Percentiles rank a stretch among this genome's conserved stretches.
Conservation (phyloP, 345 rosid species). For the Pelargonium nanum region DNA sequence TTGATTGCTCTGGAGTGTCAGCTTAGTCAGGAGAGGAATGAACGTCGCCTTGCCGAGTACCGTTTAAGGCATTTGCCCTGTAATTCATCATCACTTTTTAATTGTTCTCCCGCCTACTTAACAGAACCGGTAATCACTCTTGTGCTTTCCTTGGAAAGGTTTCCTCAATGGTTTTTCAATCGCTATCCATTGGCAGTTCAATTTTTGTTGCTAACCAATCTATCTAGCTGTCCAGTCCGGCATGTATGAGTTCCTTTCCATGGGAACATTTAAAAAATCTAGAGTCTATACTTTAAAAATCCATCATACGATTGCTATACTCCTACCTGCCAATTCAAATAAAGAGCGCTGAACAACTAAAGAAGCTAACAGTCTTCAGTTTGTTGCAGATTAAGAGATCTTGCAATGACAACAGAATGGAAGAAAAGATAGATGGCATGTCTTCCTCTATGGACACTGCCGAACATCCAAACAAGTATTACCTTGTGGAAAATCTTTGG, state of each 20-base stretch:
- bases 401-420: slow-evolving; percentile 17
- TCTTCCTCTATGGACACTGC: slow-evolving; percentile 11
- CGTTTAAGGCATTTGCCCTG: slow-evolving; percentile 33
- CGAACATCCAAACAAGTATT: slow-evolving; percentile 12
- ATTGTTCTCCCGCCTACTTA: background rate
- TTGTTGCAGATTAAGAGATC: slow-evolving; percentile 20
- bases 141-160: background rate
- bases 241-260: no score
- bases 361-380: background rate
- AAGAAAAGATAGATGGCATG: slow-evolving; percentile 14
- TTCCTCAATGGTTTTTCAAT: background rate
- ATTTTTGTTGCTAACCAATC: no score
- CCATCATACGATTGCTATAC: background rate
- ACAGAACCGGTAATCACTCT: background rate
- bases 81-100: background rate
- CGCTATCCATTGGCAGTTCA: no score
- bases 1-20: slow-evolving; percentile 79
- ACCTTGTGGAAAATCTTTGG: slow-evolving; percentile 36
- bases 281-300: no score
- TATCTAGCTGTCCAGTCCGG: no score
- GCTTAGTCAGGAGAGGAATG: slow-evolving; percentile 88
- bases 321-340: background rate
- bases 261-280: no score
- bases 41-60: slow-evolving; percentile 73
- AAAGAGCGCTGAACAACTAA: background rate